Evolutionary conservation across 2,329 filamentous ascomycete species (phyloP).

Genomic region (Lomentospora prolificans): DNA sequence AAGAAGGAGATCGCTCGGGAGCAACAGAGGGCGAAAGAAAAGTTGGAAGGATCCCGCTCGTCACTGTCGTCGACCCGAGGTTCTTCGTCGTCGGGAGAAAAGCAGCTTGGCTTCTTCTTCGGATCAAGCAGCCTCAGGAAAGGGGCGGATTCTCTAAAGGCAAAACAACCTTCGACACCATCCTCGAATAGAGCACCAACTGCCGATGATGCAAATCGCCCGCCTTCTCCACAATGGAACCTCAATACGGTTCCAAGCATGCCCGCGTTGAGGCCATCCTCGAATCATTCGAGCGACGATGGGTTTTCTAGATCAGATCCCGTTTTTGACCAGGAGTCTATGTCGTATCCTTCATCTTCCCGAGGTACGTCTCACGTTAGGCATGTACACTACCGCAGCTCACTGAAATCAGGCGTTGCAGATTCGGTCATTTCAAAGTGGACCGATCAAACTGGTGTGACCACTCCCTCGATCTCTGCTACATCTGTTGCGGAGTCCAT

Average conservation of each 20-base stretch:
- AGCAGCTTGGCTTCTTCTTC: conserved; percentile 35
- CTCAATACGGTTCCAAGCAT: background rate
- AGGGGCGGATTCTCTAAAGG: conserved; percentile 14
- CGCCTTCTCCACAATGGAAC: conserved; percentile 5
- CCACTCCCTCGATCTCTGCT: conserved; percentile 23
- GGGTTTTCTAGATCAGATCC: background rate
- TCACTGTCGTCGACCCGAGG: conserved; percentile 35
- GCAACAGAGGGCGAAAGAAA: conserved; percentile 17
- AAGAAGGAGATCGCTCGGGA: conserved; percentile 34
- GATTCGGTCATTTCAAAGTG: conserved; percentile 37
- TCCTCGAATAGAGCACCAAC: conserved; percentile 6
- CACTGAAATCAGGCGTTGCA: conserved; percentile 14
- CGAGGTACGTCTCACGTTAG: background rate
- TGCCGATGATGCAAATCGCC: background rate
- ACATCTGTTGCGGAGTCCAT: conserved; percentile 20
- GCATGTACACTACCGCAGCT: conserved; percentile 7
- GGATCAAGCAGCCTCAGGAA: conserved; percentile 28
- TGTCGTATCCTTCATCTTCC: background rate
- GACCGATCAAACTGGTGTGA: conserved; percentile 26
- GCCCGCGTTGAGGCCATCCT: background rate
- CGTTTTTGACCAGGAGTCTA: background rate
- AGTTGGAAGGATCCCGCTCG: conserved; percentile 19
- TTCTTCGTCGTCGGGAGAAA: conserved; percentile 29
- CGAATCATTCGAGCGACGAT: background rate
- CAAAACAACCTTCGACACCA: conserved; percentile 12